Evolutionary conservation across 345 rosid genomes (phyloP).

Genomic region (Eucalyptus sp.): DNA sequence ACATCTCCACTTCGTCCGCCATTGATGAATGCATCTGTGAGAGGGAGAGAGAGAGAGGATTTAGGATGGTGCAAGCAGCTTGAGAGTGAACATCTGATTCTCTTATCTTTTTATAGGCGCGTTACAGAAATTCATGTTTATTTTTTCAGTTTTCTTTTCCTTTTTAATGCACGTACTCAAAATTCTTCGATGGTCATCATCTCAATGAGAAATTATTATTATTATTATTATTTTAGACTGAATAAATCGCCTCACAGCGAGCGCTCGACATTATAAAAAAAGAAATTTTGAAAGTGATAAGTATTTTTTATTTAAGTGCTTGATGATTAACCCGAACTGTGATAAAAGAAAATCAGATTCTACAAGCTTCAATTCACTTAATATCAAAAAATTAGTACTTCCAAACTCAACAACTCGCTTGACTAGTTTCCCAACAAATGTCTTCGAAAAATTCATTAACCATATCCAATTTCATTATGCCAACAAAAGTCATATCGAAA

Average conservation of each 20-base stretch:
- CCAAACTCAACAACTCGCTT: neutral
- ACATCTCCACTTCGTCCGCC: conserved; percentile 8
- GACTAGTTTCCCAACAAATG: too few relatives aligned
- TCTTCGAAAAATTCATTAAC: neutral
- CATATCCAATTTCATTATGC: neutral
- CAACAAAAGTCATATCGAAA: neutral
- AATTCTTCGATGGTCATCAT: neutral
- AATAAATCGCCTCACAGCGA: too few relatives aligned
- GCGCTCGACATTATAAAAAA: neutral
- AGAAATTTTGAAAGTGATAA: neutral
- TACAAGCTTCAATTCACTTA: neutral
- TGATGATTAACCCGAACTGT: fast-evolving
- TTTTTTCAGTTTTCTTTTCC: neutral
- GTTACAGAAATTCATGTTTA: too few relatives aligned
- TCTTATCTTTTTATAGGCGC: neutral
- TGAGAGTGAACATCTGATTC: neutral
- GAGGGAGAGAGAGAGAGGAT: neutral
- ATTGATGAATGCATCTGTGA: neutral
- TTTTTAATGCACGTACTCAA: neutral
- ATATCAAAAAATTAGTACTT: too few relatives aligned
- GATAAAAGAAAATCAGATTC: neutral
- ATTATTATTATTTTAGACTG: too few relatives aligned
- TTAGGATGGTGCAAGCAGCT: neutral
- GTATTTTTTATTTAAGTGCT: neutral
- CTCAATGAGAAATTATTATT: neutral